A percentile compares a stretch with the other conserved stretches of the same genome.
These are phyloP conservation scores for Suhomyces panamericanus DNA, from an alignment of 1,139 yeast species.

Conservation along the genomic window DNA sequence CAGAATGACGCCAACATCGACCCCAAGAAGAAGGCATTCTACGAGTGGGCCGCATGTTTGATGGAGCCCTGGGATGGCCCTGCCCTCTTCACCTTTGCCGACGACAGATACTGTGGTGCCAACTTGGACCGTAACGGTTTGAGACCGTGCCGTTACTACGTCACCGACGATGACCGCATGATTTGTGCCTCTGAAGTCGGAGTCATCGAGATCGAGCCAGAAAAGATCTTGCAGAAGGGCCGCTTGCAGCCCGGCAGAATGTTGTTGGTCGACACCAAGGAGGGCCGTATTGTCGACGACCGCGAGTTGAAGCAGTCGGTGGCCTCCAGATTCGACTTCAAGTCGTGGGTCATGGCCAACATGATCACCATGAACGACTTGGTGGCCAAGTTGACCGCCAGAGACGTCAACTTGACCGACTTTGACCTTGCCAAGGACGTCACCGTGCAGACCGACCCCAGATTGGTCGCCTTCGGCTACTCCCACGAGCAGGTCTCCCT, in stretches of 20 bases:
- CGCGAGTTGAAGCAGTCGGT: constrained; percentile 79
- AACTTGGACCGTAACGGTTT: constrained; percentile 95
- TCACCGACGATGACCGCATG: constrained; percentile 92
- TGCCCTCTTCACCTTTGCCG: constrained; percentile 93
- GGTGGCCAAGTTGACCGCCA: constrained; percentile 53
- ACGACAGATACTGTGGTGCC: constrained; percentile 98
- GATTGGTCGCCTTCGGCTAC: constrained; percentile 85
- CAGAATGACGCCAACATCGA: constrained; percentile 86
- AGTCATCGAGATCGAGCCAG: constrained; percentile 86
- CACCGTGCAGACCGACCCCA: constrained; percentile 75
- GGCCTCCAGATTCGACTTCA: constrained; percentile 86
- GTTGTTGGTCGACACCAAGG: constrained; percentile 91
- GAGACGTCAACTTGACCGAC: constrained; percentile 37
- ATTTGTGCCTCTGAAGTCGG: constrained; percentile 99
- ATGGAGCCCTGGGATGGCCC: constrained; percentile 99
- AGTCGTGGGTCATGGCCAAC: constrained; percentile 88
- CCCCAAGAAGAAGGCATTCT: constrained; percentile 88
- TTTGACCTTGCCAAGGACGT: constrained; percentile 19
- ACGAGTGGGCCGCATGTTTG: constrained; percentile 98
- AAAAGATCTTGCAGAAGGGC: constrained; percentile 82
- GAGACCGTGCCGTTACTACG: constrained; percentile 96
- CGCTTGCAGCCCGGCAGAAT: constrained; percentile 95
- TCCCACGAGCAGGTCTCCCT: constrained; percentile 87
- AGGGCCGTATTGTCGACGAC: constrained; percentile 92
- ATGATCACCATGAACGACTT: constrained; percentile 82